phyloP scores from a whole-genome alignment of 495 filamentous ascomycete species.

The Aeminium ludgeri region DNA sequence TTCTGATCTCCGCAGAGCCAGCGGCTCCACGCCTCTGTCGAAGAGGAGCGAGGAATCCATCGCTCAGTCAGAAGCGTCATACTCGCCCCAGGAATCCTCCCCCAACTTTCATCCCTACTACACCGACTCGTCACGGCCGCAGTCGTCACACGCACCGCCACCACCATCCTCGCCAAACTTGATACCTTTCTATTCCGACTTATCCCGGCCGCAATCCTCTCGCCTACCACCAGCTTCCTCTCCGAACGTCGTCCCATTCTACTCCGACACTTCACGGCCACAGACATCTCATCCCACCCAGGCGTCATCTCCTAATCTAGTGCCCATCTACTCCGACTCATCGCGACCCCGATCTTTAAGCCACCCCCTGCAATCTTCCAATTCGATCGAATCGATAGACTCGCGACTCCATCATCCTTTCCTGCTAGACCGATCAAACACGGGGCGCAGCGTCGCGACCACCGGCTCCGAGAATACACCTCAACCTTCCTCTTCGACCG shows the following conservation, averaged over 20 bases:
- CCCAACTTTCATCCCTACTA: conserved; percentile 8
- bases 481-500: conserved; percentile 3
- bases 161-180: too few relatives aligned
- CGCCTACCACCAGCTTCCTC: too few relatives aligned
- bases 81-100: conserved; percentile 1
- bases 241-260: too few relatives aligned
- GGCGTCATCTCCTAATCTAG: conserved; percentile 11
- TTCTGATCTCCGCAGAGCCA: neutral
- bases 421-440: conserved; percentile 18
- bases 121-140: conserved; percentile 7
- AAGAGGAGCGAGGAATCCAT: conserved; percentile 2
- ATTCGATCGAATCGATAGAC: conserved; percentile 14
- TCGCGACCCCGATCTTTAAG: conserved; percentile 5
- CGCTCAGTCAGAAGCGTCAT: neutral
- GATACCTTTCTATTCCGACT: too few relatives aligned
- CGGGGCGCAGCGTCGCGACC: conserved; percentile 18
- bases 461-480: conserved; percentile 18
- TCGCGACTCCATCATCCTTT: conserved; percentile 21
- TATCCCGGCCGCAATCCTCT: too few relatives aligned
- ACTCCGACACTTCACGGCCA: too few relatives aligned
- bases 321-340: conserved; percentile 3
- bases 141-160: too few relatives aligned
- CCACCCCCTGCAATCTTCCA: conserved; percentile 6
- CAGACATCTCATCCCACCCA: too few relatives aligned
- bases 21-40: neutral